Conservation (phyloP, 2,329 filamentous ascomycete species). For the Gaeumannomyces tritici region DNA sequence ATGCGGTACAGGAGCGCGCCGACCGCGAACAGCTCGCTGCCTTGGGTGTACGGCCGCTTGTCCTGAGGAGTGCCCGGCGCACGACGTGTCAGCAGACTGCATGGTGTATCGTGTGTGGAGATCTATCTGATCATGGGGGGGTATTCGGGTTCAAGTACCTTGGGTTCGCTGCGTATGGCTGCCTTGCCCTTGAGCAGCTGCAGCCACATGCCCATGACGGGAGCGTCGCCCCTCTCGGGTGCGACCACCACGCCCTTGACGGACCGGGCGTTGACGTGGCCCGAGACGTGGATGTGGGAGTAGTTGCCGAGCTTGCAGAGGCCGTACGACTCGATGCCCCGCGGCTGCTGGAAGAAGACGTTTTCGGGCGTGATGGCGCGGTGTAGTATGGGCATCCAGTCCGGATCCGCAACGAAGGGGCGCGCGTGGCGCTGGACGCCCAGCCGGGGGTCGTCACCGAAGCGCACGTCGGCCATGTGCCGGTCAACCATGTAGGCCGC, state of each 20-base stretch:
- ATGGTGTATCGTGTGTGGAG: no score
- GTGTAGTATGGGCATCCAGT: constrained; percentile 43
- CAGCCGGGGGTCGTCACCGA: not conserved
- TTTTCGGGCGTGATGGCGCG: constrained; percentile 34
- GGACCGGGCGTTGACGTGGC: constrained; percentile 16
- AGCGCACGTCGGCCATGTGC: not conserved
- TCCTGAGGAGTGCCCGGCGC: constrained; percentile 10
- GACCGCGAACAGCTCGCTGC: constrained; percentile 27
- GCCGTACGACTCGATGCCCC: constrained; percentile 39
- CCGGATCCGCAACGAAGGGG: constrained; percentile 4
- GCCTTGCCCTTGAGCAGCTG: constrained; percentile 6
- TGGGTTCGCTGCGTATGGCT: constrained; percentile 9
- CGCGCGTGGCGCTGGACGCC: not conserved
- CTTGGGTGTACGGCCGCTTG: constrained; percentile 23
- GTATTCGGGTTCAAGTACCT: not conserved
- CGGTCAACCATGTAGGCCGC: constrained; percentile 2
- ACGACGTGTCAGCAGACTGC: not conserved
- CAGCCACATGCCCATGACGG: not conserved
- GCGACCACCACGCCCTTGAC: constrained; percentile 11
- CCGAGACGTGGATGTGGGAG: constrained; percentile 27
- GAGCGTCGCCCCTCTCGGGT: constrained; percentile 8
- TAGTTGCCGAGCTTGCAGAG: constrained; percentile 44
- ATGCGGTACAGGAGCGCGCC: constrained; percentile 29
- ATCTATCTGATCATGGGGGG: not conserved
- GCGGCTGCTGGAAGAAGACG: constrained; percentile 39